Conservation (phyloP, 164 flowering plant species). For the Stephania cephalantha region DNA sequence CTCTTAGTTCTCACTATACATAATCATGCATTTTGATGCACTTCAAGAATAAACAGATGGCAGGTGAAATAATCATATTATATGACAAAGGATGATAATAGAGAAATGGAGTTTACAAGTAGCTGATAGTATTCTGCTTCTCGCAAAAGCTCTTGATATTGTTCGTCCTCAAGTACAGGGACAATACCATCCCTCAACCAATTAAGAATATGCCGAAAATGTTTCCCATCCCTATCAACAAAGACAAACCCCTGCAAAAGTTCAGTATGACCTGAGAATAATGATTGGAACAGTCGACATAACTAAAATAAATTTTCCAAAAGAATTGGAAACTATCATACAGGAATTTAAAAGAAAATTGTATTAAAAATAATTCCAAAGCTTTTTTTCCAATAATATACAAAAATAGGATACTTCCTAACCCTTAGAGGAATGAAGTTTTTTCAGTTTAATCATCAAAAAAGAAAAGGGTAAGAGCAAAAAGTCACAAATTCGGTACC, state of each 20-base stretch:
- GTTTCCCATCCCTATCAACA: conserved; percentile 92
- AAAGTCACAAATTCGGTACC: too few species aligned
- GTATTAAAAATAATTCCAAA: too few species aligned
- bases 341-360: too few species aligned
- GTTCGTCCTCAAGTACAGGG: conserved; percentile 54
- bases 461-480: too few species aligned
- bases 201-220: conserved; percentile 83
- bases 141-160: conserved; percentile 61
- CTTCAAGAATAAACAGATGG: background rate
- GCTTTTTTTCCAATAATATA: too few species aligned
- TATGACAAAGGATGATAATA: background rate
- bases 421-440: too few species aligned
- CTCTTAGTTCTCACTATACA: too few species aligned
- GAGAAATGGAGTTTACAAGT: conserved; percentile 40
- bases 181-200: conserved; percentile 95
- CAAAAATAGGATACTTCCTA: too few species aligned
- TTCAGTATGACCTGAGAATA: conserved; percentile 19
- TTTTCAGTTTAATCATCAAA: too few species aligned
- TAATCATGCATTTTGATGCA: background rate
- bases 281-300: conserved; percentile 2
- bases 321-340: too few species aligned
- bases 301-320: too few species aligned
- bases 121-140: conserved; percentile 94
- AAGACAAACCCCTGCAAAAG: conserved; percentile 75
- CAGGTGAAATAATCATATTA: background rate